Conservation (phyloP, 208 protist species). For the Vickermania spadyakhi region DNA sequence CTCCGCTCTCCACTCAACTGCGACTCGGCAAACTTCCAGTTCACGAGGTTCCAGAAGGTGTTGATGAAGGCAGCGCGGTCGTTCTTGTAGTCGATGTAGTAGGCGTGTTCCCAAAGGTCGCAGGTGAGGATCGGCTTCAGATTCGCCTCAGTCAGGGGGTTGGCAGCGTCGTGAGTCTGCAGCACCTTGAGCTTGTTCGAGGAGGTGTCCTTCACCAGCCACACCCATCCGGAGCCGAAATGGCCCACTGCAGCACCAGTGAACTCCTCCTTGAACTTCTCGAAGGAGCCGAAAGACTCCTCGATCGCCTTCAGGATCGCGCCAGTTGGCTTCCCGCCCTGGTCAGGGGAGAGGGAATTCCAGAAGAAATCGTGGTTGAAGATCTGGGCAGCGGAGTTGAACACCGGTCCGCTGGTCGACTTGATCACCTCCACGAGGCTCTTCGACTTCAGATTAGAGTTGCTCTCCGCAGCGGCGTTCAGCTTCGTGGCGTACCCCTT, state of each 20-base stretch:
- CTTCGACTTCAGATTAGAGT: slow-evolving; percentile 63
- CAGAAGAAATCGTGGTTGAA: slow-evolving; percentile 95
- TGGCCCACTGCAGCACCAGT: slow-evolving; percentile 70
- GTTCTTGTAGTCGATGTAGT: slow-evolving; percentile 95
- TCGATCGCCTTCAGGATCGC: slow-evolving; percentile 63
- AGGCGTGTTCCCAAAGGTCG: slow-evolving; percentile 95
- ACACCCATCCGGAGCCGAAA: slow-evolving; percentile 94
- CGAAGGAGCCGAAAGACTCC: slow-evolving; percentile 75
- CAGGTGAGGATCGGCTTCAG: slow-evolving; percentile 79
- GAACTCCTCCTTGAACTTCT: slow-evolving; percentile 92
- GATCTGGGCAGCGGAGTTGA: slow-evolving; percentile 91
- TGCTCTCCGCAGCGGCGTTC: slow-evolving; percentile 66
- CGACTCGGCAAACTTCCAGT: slow-evolving; percentile 83
- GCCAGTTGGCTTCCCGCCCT: slow-evolving; percentile 51
- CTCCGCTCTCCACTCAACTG: slow-evolving; percentile 8
- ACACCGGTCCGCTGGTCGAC: slow-evolving; percentile 39
- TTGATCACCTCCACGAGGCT: slow-evolving; percentile 77
- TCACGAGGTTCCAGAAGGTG: slow-evolving; percentile 89
- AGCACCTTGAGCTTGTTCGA: slow-evolving; percentile 37
- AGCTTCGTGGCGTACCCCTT: slow-evolving; percentile 89
- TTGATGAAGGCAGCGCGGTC: slow-evolving; percentile 87
- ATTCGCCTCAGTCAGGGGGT: slow-evolving; percentile 56
- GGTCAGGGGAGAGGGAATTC: slow-evolving; percentile 63
- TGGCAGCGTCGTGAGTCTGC: slow-evolving; percentile 63
- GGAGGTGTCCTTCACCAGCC: slow-evolving; percentile 77